Evolutionary conservation across 495 filamentous ascomycete species (phyloP).

Genomic region (Penicillium robsamsonii): DNA sequence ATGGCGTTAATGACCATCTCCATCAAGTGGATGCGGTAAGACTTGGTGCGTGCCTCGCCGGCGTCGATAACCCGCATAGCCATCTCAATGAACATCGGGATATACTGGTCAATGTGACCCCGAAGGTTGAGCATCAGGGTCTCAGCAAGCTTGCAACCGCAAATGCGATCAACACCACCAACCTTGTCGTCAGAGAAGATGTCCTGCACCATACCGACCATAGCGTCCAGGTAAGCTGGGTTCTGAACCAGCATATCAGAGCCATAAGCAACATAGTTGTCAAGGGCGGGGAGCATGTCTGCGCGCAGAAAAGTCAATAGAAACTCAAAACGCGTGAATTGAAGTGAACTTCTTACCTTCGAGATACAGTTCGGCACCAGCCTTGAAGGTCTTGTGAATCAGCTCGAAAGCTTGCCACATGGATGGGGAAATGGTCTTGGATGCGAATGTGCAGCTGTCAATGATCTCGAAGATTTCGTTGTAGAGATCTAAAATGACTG

Average conservation of each 20-base stretch:
- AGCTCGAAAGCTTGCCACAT: conserved; percentile 99
- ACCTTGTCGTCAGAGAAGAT: conserved; percentile 84
- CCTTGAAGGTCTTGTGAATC: conserved; percentile 95
- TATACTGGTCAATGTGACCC: conserved; percentile 81
- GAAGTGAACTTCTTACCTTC: conserved; percentile 44
- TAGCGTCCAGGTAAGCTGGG: conserved; percentile 78
- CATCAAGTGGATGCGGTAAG: conserved; percentile 92
- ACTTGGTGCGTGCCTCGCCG: conserved; percentile 72
- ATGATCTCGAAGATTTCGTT: conserved; percentile 99
- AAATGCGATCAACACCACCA: conserved; percentile 91
- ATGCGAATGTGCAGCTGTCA: conserved; percentile 98
- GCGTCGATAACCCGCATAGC: conserved; percentile 78
- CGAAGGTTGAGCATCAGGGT: conserved; percentile 94
- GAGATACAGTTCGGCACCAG: conserved; percentile 93
- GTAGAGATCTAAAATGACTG: conserved; percentile 62
- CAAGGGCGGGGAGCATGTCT: conserved; percentile 96
- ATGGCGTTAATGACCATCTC: conserved; percentile 99
- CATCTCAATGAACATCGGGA: conserved; percentile 82
- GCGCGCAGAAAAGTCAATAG: background rate
- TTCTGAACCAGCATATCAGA: conserved; percentile 73
- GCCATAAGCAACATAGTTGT: conserved; percentile 95
- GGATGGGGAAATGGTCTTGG: conserved; percentile 87
- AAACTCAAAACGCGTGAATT: background rate
- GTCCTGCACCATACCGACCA: conserved; percentile 77
- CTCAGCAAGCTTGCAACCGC: conserved; percentile 98